These are phyloP conservation scores for Orbilia blumenaviensis DNA, from an alignment of 2,329 filamentous ascomycete genomes.

Conservation along the genomic window DNA sequence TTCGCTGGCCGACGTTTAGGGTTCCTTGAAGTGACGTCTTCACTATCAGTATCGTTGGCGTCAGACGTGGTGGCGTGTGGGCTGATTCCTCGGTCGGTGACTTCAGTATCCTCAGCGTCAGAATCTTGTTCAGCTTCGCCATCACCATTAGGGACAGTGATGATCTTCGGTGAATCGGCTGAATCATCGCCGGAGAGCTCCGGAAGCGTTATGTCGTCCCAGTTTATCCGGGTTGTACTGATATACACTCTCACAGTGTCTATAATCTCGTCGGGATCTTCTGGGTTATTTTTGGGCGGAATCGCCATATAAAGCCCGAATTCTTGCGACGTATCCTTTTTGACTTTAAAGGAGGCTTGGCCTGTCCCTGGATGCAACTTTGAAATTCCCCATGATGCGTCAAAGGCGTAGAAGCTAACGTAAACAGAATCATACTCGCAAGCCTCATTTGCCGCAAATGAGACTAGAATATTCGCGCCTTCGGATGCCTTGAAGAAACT, in stretches of 20 bases:
- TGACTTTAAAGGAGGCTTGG: background rate
- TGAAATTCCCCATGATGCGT: slow-evolving; percentile 1
- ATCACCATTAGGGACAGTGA: background rate
- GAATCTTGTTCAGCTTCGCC: background rate
- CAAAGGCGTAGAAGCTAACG: slow-evolving; percentile 4
- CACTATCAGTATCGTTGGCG: background rate
- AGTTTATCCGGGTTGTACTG: background rate
- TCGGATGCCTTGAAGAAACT: background rate
- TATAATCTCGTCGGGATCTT: background rate
- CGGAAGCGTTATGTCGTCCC: slow-evolving; percentile 16
- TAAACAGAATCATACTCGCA: slow-evolving; percentile 4
- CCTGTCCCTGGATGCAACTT: background rate
- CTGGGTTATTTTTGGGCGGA: background rate
- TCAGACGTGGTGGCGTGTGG: too few relatives aligned
- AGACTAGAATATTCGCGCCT: background rate
- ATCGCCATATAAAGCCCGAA: background rate
- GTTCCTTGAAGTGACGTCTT: background rate
- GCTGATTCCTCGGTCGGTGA: too few relatives aligned
- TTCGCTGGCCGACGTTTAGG: background rate
- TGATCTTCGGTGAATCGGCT: background rate
- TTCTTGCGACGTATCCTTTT: background rate
- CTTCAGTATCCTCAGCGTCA: background rate
- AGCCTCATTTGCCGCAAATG: background rate
- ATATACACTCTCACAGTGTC: slow-evolving; percentile 7
- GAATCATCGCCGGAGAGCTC: background rate